A percentile compares a stretch with the other conserved stretches of the same genome.
These are phyloP conservation scores for Huntiella bhutanensis DNA, from an alignment of 2,329 filamentous ascomycete genomes.

Conservation along the genomic window DNA sequence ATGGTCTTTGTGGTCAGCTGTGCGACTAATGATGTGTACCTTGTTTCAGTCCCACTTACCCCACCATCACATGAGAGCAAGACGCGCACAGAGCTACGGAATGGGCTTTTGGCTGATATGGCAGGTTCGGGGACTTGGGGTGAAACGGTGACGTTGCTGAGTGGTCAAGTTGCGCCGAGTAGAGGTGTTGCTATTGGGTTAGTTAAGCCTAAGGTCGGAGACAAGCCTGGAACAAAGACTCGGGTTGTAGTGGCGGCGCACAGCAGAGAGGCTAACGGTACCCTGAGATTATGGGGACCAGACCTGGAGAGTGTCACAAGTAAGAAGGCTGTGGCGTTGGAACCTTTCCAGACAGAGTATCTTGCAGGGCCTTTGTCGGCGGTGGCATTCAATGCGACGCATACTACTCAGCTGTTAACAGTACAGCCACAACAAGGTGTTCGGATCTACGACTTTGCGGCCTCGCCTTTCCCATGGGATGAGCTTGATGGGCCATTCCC, in stretches of 20 bases:
- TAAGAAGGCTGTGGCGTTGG: constrained; percentile 17
- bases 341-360: constrained; percentile 42
- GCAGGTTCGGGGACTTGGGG: constrained; percentile 45
- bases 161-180: constrained; percentile 32
- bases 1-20: constrained; percentile 44
- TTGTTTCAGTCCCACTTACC: constrained; percentile 40
- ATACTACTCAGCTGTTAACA: constrained; percentile 37
- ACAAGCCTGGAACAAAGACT: constrained; percentile 20
- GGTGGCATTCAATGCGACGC: constrained; percentile 42
- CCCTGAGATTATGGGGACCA: constrained; percentile 39
- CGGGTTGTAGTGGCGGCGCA: constrained; percentile 41
- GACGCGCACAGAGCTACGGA: constrained; percentile 31
- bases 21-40: constrained; percentile 34
- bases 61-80: constrained; percentile 44
- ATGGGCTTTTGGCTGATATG: constrained; percentile 30
- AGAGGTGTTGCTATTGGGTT: constrained; percentile 38
- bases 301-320: constrained; percentile 23
- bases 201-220: constrained; percentile 19
- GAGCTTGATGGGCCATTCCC: constrained; percentile 33
- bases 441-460: constrained; percentile 42
- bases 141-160: constrained; percentile 35
- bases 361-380: constrained; percentile 33
- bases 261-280: constrained; percentile 38
- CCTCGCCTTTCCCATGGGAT: constrained; percentile 32
- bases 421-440: constrained; percentile 36